Evolutionary conservation across 2,329 filamentous ascomycete species (phyloP).

Genomic region (Aspergillus brunneoviolaceus): DNA sequence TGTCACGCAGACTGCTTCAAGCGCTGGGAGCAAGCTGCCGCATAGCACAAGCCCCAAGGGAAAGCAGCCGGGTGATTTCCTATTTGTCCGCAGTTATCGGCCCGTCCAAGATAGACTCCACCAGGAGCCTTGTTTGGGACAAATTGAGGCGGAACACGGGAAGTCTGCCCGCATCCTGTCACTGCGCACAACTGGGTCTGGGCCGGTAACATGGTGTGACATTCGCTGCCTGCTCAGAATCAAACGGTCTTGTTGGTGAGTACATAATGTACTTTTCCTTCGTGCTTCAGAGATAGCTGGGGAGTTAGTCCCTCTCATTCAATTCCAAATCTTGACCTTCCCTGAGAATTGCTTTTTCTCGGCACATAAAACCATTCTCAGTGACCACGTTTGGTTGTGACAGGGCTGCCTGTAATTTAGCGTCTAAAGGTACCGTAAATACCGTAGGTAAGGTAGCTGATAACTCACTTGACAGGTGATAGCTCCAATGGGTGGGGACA

Average conservation of each 20-base stretch:
- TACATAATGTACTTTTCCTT: neutral
- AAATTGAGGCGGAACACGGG: constrained; percentile 24
- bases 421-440: neutral
- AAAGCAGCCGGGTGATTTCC: constrained; percentile 20
- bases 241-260: constrained; percentile 3
- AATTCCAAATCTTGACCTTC: neutral
- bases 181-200: constrained; percentile 8
- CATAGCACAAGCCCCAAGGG: constrained; percentile 7
- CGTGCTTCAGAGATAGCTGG: neutral
- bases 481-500: constrained; percentile 13
- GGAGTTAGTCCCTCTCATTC: neutral
- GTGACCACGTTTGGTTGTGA: constrained; percentile 7
- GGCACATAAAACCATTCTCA: neutral
- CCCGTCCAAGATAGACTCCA: constrained; percentile 11
- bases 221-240: neutral
- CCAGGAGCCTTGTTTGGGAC: constrained; percentile 16
- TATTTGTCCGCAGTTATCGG: constrained; percentile 18
- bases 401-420: neutral
- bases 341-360: neutral
- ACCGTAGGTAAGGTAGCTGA: neutral
- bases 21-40: constrained; percentile 10
- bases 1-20: constrained; percentile 18
- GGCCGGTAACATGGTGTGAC: constrained; percentile 6
- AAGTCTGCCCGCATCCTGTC: constrained; percentile 14
- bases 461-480: constrained; percentile 19